A percentile compares a stretch with the other conserved stretches of the same genome.
These are phyloP conservation scores for Lipomyces mesembrius DNA, from an alignment of 805 yeast genomes.

Conservation along the genomic window DNA sequence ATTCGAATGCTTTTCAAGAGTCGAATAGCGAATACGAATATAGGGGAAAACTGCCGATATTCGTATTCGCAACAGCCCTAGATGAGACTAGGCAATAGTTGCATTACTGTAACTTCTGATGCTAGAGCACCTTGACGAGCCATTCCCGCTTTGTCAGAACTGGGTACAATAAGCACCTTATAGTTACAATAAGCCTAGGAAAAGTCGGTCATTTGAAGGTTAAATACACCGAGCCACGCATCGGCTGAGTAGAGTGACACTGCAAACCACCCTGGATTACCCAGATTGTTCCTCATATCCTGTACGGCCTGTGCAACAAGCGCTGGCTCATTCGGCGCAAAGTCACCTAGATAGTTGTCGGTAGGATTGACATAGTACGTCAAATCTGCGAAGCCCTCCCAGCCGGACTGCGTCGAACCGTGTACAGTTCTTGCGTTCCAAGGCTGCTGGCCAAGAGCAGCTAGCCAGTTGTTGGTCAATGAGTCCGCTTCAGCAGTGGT, in stretches of 20 bases:
- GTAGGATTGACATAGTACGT: constrained; percentile 8
- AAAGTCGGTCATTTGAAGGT: constrained; percentile 8
- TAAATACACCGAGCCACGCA: constrained; percentile 8
- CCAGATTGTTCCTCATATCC: constrained; percentile 8
- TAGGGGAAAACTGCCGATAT: too few relatives aligned
- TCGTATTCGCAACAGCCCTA: too few relatives aligned
- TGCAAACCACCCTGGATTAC: constrained; percentile 10
- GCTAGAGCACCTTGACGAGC: not conserved
- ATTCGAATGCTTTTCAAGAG: too few relatives aligned
- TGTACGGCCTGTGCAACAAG: constrained; percentile 10
- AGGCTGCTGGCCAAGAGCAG: constrained; percentile 3
- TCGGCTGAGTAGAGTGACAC: constrained; percentile 4
- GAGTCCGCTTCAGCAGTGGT: constrained; percentile 2
- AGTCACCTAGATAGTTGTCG: constrained; percentile 5
- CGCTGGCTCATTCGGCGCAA: constrained; percentile 7
- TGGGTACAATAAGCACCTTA: not conserved
- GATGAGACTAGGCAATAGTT: too few relatives aligned
- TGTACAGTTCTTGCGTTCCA: constrained; percentile 7
- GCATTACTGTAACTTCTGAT: too few relatives aligned
- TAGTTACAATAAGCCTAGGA: not conserved
- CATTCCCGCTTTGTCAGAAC: not conserved
- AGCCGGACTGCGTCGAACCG: constrained; percentile 9
- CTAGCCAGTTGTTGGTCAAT: constrained; percentile 7
- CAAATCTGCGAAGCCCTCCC: constrained; percentile 7
- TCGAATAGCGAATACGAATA: too few relatives aligned